A percentile compares a stretch with the other conserved stretches of the same genome.
Evolutionary conservation across 495 filamentous ascomycete species (phyloP).

Genomic region (Penicillium simplicissimum): DNA sequence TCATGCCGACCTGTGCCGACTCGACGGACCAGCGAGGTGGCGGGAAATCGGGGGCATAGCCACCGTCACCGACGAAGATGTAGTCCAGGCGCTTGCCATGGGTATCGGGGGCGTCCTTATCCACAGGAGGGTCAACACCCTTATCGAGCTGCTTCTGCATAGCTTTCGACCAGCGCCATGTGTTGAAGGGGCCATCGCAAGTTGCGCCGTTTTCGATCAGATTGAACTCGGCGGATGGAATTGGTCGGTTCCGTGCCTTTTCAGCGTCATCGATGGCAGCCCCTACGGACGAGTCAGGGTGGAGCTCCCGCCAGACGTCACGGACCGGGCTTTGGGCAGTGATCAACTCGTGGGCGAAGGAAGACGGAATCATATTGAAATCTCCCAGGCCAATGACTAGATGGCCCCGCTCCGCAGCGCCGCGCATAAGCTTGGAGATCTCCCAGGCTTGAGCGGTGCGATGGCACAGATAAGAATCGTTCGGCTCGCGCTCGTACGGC

Average conservation of each 20-base stretch:
- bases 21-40: constrained; percentile 63
- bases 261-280: constrained; percentile 66
- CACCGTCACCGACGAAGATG: constrained; percentile 69
- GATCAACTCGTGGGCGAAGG: constrained; percentile 83
- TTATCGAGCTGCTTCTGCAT: constrained; percentile 59
- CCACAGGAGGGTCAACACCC: constrained; percentile 55
- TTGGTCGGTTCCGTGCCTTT: constrained; percentile 40
- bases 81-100: constrained; percentile 90
- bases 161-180: constrained; percentile 83
- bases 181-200: constrained; percentile 83
- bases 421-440: constrained; percentile 85
- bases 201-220: constrained; percentile 79
- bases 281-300: constrained; percentile 78
- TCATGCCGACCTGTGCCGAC: constrained; percentile 73
- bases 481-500: constrained; percentile 75
- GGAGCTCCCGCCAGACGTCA: constrained; percentile 78
- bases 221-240: constrained; percentile 75
- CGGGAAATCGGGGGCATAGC: constrained; percentile 34
- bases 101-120: constrained; percentile 64
- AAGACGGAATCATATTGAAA: constrained; percentile 91
- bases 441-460: constrained; percentile 97
- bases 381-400: constrained; percentile 84
- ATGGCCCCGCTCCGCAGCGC: constrained; percentile 80
- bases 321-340: constrained; percentile 73
- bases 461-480: constrained; percentile 88